These are phyloP conservation scores for Arabidopsis suecica DNA, from an alignment of 345 rosid species.

Conservation along the genomic window DNA sequence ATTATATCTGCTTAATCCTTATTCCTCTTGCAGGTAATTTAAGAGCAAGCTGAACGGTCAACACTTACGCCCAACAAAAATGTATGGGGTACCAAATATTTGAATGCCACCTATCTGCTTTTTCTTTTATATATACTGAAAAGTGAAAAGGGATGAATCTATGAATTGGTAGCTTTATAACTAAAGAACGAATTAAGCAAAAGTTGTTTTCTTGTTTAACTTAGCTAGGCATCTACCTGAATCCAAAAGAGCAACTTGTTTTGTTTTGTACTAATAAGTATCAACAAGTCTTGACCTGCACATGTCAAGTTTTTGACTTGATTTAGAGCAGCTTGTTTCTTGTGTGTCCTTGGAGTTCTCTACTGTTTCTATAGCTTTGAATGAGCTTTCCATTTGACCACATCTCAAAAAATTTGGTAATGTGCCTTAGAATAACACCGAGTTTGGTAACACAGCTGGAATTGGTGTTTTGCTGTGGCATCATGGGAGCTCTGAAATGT, in stretches of 20 bases:
- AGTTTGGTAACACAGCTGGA: slow-evolving; percentile 14
- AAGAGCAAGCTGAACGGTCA: slow-evolving; percentile 29
- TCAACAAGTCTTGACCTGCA: background rate
- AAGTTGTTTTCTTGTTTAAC: slow-evolving; percentile 10
- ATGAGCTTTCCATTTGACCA: slow-evolving; percentile 2
- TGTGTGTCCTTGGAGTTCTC: background rate
- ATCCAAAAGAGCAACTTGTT: background rate
- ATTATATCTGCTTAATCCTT: slow-evolving; percentile 4
- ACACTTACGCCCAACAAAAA: slow-evolving; percentile 7
- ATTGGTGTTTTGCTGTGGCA: slow-evolving; percentile 23
- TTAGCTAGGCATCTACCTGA: slow-evolving; percentile 11
- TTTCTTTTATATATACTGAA: background rate
- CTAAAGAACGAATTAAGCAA: background rate
- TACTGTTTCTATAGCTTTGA: slow-evolving; percentile 7
- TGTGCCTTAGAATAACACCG: background rate
- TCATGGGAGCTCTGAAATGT: slow-evolving; percentile 1
- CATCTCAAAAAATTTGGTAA: background rate
- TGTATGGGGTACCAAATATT: background rate
- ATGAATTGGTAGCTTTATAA: background rate
- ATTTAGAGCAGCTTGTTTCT: background rate
- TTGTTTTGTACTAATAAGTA: slow-evolving; percentile 9
- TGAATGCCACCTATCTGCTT: background rate
- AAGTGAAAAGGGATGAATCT: background rate
- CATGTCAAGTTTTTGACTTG: background rate
- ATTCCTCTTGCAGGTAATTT: slow-evolving; percentile 41